Conservation (phyloP, 495 filamentous ascomycete genomes). For the Mycothermus thermophilus region DNA sequence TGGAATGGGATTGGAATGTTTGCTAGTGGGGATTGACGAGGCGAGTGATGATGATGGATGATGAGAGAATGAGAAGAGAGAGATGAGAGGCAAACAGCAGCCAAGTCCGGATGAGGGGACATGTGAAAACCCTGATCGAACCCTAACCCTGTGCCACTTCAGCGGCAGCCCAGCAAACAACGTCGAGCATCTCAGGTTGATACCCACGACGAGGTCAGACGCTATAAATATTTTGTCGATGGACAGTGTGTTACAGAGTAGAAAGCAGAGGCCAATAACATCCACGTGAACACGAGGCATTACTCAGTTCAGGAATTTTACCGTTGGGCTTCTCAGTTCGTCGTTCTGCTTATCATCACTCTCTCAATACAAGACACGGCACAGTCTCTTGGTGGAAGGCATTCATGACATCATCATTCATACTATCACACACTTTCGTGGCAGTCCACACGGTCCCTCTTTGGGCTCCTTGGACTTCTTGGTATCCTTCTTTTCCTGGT, state of each 20-base stretch:
- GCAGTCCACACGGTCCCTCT: slow-evolving; percentile 10
- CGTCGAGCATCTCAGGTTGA: no score
- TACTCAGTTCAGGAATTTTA: no score
- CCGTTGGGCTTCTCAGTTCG: slow-evolving; percentile 41
- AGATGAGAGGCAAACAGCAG: slow-evolving; percentile 1
- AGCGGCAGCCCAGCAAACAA: no score
- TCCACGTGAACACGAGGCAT: no score
- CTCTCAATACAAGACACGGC: no score
- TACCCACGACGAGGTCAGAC: no score
- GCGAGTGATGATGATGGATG: background rate
- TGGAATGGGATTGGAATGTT: background rate
- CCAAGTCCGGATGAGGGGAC: background rate
- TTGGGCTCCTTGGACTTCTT: slow-evolving; percentile 2
- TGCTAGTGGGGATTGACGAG: background rate
- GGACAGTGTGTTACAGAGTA: no score
- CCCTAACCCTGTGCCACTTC: background rate
- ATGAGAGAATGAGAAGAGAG: background rate
- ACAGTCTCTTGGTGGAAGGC: no score
- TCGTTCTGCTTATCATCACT: no score
- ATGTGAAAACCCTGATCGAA: background rate
- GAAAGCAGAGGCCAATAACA: no score
- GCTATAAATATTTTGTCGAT: no score
- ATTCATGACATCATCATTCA: no score
- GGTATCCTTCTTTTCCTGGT: background rate
- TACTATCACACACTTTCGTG: slow-evolving; percentile 9